Evolutionary conservation across 2,329 filamentous ascomycete species (phyloP).

Genomic region (Arachnomyces sp.): DNA sequence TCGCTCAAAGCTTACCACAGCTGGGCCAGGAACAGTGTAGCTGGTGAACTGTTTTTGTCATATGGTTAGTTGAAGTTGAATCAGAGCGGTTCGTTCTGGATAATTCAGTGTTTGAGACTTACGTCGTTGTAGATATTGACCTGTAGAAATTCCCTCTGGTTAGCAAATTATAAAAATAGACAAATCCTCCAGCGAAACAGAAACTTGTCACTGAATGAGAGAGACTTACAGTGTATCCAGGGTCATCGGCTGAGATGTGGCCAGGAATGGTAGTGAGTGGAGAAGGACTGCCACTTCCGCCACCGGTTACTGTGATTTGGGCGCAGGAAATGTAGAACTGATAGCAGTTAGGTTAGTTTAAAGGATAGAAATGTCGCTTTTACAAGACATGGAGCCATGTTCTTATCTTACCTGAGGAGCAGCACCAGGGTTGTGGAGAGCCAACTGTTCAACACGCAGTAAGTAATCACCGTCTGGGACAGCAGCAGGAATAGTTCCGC

Average conservation of each 20-base stretch:
- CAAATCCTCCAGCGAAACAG: too few relatives aligned
- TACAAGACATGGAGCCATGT: conserved; percentile 15
- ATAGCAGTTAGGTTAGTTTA: background rate
- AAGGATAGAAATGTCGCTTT: conserved; percentile 40
- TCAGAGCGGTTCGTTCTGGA: background rate
- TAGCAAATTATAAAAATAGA: background rate
- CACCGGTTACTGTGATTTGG: conserved; percentile 36
- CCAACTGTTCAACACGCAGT: conserved; percentile 42
- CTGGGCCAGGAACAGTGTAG: conserved; percentile 3
- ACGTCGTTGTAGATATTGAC: conserved; percentile 4
- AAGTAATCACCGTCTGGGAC: conserved; percentile 42
- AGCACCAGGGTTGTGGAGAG: conserved; percentile 35
- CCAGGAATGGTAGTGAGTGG: conserved; percentile 5
- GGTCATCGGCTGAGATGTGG: conserved; percentile 1
- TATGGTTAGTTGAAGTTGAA: background rate
- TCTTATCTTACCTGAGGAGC: conserved; percentile 14
- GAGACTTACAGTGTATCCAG: conserved; percentile 4
- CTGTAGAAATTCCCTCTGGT: background rate
- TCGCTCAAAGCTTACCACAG: conserved; percentile 1
- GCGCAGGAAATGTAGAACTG: conserved; percentile 22
- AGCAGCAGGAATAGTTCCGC: conserved; percentile 34
- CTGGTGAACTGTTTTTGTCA: background rate
- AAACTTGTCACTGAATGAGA: background rate
- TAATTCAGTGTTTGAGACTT: background rate
- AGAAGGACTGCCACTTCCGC: conserved; percentile 25